These are phyloP conservation scores for Plasmodiophora brassicae DNA, from an alignment of 208 protist genomes.

Conservation along the genomic window DNA sequence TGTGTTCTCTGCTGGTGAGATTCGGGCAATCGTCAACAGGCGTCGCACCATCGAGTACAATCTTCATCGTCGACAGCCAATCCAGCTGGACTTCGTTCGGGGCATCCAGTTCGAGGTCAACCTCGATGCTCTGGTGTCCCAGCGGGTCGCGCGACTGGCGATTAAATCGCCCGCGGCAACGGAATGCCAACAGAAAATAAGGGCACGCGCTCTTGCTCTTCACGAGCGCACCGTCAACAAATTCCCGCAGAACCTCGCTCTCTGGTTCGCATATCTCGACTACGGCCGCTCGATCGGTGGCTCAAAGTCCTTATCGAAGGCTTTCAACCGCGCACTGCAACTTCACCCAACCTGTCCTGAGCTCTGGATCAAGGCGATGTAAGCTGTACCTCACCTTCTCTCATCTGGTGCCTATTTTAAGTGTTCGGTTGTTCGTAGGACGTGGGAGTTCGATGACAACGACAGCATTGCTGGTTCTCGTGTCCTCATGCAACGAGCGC, in stretches of 20 bases:
- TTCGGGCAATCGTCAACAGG: neutral
- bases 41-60: neutral
- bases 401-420: too few species aligned
- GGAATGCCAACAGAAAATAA: neutral
- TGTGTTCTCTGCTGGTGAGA: neutral
- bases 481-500: neutral
- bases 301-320: neutral
- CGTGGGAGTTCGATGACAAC: constrained; percentile 21
- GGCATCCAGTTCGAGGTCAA: neutral
- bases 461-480: neutral
- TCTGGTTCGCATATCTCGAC: neutral
- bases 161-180: neutral
- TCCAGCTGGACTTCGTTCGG: neutral
- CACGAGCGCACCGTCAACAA: neutral
- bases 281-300: neutral
- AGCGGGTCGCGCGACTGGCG: neutral
- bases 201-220: neutral
- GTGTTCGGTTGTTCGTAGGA: too few species aligned
- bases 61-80: neutral
- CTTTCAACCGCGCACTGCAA: neutral
- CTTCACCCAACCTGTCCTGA: neutral
- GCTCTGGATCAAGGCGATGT: neutral
- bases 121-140: neutral
- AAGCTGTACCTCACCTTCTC: too few species aligned
- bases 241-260: neutral